A percentile compares a stretch with the other conserved stretches of the same genome.
phyloP scores from a whole-genome alignment of 164 flowering plant species.

The Stephania japonica region DNA sequence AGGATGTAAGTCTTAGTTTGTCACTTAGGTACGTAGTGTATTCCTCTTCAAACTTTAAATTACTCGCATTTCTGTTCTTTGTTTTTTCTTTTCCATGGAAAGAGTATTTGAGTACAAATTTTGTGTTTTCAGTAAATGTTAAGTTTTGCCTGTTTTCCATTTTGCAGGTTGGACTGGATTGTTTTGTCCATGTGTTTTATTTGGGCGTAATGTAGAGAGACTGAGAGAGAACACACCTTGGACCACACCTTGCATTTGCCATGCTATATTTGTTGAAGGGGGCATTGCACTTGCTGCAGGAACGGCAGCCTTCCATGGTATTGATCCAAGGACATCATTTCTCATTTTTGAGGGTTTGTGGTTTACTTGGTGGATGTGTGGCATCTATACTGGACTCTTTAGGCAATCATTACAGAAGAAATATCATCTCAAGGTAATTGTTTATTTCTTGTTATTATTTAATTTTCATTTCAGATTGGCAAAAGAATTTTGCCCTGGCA shows the following conservation, averaged over 20 bases:
- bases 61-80: neutral
- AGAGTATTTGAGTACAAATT: neutral
- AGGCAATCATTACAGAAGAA: constrained; percentile 80
- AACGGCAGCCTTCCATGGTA: constrained; percentile 62
- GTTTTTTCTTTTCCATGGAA: neutral
- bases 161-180: constrained; percentile 70
- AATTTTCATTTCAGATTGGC: neutral
- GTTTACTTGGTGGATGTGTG: constrained; percentile 97
- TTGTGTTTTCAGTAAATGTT: neutral
- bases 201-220: constrained; percentile 74
- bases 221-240: constrained; percentile 76
- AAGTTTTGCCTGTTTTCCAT: neutral
- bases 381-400: constrained; percentile 84
- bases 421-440: constrained; percentile 90
- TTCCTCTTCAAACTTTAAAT: neutral
- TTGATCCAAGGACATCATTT: constrained; percentile 75
- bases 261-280: constrained; percentile 83
- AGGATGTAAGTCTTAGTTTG: neutral
- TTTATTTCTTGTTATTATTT: neutral
- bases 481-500: neutral
- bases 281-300: constrained; percentile 78
- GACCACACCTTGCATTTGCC: constrained; percentile 75
- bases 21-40: neutral
- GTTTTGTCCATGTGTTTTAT: constrained; percentile 88
- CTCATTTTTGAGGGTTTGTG: constrained; percentile 72